Evolutionary conservation across 140 eudicot genomes (phyloP).

Genomic region (Stevia rebaudiana): DNA sequence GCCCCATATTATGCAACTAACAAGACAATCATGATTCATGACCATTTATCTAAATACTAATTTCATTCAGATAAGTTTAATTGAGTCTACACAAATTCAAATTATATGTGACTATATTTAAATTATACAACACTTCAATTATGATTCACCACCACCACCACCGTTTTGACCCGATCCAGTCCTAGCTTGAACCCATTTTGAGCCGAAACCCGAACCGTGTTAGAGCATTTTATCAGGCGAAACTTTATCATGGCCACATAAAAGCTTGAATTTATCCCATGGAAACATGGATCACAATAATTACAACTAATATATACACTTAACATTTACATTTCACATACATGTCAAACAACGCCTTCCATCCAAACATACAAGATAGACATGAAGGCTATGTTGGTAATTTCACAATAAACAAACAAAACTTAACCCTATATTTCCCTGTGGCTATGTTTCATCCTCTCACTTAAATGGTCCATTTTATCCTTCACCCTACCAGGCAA

Average conservation of each 20-base stretch:
- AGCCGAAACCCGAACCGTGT: neutral
- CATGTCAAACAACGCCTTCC: slow-evolving; percentile 26
- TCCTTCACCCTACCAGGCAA: slow-evolving; percentile 37
- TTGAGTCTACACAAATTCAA: too few relatives aligned
- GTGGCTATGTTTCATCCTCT: slow-evolving; percentile 36
- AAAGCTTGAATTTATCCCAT: slow-evolving; percentile 9
- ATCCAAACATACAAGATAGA: neutral
- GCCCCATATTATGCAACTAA: too few relatives aligned
- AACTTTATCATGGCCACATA: neutral
- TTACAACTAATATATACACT: slow-evolving; percentile 29
- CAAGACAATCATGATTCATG: too few relatives aligned
- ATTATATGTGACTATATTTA: too few relatives aligned
- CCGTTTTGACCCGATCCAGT: neutral
- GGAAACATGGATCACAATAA: slow-evolving; percentile 17
- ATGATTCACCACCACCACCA: too few relatives aligned
- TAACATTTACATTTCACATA: slow-evolving; percentile 21
- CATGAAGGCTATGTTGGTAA: slow-evolving; percentile 5
- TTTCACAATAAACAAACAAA: slow-evolving; percentile 29
- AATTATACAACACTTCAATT: too few relatives aligned
- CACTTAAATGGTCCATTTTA: slow-evolving; percentile 40
- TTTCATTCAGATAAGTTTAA: too few relatives aligned
- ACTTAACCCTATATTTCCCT: slow-evolving; percentile 33
- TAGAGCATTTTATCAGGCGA: too few relatives aligned
- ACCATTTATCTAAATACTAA: too few relatives aligned
- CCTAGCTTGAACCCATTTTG: neutral